Evolutionary conservation across 2,329 filamentous ascomycete genomes (phyloP).

Genomic region (Diaporthe citrichinensis): DNA sequence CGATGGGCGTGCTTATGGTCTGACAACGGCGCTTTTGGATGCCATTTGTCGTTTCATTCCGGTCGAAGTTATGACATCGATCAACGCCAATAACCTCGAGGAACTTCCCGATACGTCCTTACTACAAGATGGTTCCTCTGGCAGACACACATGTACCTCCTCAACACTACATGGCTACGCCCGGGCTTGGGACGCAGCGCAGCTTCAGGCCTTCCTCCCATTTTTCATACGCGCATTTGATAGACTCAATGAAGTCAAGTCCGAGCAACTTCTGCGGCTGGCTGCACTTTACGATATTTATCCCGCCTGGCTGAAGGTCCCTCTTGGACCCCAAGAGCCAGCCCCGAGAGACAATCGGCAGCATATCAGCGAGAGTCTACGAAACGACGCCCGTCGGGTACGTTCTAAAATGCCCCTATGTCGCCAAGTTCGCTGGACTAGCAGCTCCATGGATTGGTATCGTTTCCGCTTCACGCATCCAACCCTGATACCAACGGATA

Average conservation of each 20-base stretch:
- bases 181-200: not conserved
- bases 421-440: not conserved
- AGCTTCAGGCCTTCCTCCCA: slow-evolving; percentile 10
- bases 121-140: too few relatives aligned
- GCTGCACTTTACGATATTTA: not conserved
- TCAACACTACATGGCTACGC: not conserved
- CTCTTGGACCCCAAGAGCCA: slow-evolving; percentile 2
- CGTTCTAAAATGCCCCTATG: not conserved
- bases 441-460: not conserved
- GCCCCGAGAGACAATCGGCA: not conserved
- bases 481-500: not conserved
- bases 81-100: not conserved
- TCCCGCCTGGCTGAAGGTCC: not conserved
- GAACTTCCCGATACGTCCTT: too few relatives aligned
- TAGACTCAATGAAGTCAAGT: slow-evolving; percentile 5
- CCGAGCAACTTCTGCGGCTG: not conserved
- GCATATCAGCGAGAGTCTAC: not conserved
- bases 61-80: not conserved
- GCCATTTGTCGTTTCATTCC: not conserved
- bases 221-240: not conserved
- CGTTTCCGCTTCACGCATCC: slow-evolving; percentile 20
- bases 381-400: not conserved
- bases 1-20: not conserved
- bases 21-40: not conserved
- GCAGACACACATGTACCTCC: not conserved